Conservation (phyloP, 78 protist species). For the Chrysochromulina parva region DNA sequence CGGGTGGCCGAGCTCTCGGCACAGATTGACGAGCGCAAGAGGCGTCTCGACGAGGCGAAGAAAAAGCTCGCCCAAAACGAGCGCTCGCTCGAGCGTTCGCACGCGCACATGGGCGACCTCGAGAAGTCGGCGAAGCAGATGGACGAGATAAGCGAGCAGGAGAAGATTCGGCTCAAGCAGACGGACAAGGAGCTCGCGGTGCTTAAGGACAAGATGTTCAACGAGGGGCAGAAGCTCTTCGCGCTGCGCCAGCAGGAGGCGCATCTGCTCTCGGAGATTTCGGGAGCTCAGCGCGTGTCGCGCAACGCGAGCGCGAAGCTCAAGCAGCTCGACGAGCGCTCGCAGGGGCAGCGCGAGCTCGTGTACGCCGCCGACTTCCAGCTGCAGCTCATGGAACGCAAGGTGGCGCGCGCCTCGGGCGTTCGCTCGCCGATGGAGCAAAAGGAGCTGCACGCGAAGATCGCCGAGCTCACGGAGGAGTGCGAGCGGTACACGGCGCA, state of each 20-base stretch:
- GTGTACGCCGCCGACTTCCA: slow-evolving; percentile 78
- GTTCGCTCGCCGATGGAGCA: slow-evolving; percentile 51
- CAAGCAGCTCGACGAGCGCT: slow-evolving; percentile 50
- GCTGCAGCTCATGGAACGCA: slow-evolving; percentile 79
- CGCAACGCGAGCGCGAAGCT: background rate
- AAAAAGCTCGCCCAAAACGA: background rate
- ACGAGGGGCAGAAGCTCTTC: slow-evolving; percentile 58
- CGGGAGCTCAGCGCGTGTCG: slow-evolving; percentile 46
- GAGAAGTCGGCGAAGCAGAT: slow-evolving; percentile 47
- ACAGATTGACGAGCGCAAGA: background rate
- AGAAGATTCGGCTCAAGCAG: slow-evolving; percentile 13
- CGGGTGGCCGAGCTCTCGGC: background rate
- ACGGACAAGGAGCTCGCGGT: slow-evolving; percentile 46
- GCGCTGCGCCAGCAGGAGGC: slow-evolving; percentile 46
- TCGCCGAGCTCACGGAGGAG: slow-evolving; percentile 31
- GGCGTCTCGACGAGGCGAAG: background rate
- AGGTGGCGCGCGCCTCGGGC: slow-evolving; percentile 58
- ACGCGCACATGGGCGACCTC: slow-evolving; percentile 2
- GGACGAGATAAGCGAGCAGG: slow-evolving; percentile 25
- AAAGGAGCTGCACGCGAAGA: slow-evolving; percentile 46
- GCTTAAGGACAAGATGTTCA: slow-evolving; percentile 61
- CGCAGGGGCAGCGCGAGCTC: slow-evolving; percentile 78
- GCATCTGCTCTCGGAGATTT: slow-evolving; percentile 62
- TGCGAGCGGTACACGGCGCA: background rate
- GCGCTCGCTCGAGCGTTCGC: background rate